phyloP scores from a whole-genome alignment of 2,329 filamentous ascomycete species.

The Chaetomiaceae sp. region DNA sequence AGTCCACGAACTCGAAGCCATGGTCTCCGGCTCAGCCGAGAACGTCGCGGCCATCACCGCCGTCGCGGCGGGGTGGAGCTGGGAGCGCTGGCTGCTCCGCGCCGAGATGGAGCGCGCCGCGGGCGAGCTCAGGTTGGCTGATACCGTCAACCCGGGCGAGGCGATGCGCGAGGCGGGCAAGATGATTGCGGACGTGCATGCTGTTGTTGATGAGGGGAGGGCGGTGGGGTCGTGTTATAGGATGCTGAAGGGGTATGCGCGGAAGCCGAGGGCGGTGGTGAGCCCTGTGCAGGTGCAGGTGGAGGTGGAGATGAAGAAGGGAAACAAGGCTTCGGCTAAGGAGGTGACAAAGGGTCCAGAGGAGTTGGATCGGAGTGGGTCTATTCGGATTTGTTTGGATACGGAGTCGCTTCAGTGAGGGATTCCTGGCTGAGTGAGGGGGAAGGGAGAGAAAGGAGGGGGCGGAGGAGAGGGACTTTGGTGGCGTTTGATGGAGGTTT shows the following conservation, averaged over 20 bases:
- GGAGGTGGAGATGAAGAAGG: constrained; percentile 15
- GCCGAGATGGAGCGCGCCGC: constrained; percentile 76
- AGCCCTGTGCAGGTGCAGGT: background rate
- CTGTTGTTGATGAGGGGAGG: constrained; percentile 61
- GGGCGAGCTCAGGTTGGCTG: constrained; percentile 57
- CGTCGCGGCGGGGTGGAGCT: constrained; percentile 80
- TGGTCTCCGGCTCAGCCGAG: constrained; percentile 63
- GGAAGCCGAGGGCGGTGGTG: constrained; percentile 58
- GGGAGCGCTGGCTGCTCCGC: constrained; percentile 94
- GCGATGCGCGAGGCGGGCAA: constrained; percentile 54
- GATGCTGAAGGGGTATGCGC: constrained; percentile 58
- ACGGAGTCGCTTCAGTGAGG: constrained; percentile 12
- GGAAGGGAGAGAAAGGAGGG: background rate
- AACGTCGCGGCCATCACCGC: constrained; percentile 73
- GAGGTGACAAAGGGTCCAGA: no score
- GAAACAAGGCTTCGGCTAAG: background rate
- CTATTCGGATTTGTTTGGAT: constrained; percentile 22
- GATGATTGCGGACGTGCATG: constrained; percentile 56
- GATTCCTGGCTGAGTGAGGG: no score
- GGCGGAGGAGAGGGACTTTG: background rate
- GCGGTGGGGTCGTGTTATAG: constrained; percentile 56
- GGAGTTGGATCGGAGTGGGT: constrained; percentile 19
- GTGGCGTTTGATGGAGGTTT: background rate
- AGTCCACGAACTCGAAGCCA: constrained; percentile 56
- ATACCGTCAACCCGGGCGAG: constrained; percentile 48